Conservation (phyloP, 2,329 filamentous ascomycete genomes). For the Monilinia aucupariae region DNA sequence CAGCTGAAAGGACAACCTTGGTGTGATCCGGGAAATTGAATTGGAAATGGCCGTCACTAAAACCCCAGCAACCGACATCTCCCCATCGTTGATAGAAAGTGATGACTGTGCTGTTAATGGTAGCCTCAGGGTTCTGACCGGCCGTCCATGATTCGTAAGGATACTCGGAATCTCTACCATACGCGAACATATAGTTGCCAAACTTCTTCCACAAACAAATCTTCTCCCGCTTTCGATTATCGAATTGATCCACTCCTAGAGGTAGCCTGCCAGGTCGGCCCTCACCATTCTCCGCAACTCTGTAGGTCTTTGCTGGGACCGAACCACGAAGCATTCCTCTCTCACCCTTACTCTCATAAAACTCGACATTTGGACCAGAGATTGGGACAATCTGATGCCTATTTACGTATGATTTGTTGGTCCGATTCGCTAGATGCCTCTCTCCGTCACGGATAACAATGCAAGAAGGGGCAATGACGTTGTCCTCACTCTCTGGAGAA, state of each 20-base stretch:
- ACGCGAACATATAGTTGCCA: slow-evolving; percentile 68
- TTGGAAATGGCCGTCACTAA: slow-evolving; percentile 73
- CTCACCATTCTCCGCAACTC: slow-evolving; percentile 50
- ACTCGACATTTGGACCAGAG: slow-evolving; percentile 56
- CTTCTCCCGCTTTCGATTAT: slow-evolving; percentile 60
- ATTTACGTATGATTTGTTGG: slow-evolving; percentile 51
- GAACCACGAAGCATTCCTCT: slow-evolving; percentile 58
- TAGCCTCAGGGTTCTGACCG: slow-evolving; percentile 11
- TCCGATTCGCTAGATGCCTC: slow-evolving; percentile 59
- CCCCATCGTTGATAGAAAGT: slow-evolving; percentile 79
- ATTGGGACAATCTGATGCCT: slow-evolving; percentile 60
- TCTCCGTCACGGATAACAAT: slow-evolving; percentile 68
- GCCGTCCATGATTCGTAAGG: slow-evolving; percentile 44
- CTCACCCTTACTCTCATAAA: slow-evolving; percentile 67
- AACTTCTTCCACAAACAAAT: slow-evolving; percentile 69
- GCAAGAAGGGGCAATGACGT: slow-evolving; percentile 61
- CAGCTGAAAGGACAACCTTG: slow-evolving; percentile 71
- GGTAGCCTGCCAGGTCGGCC: slow-evolving; percentile 56
- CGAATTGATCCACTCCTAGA: slow-evolving; percentile 58
- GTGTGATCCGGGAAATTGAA: slow-evolving; percentile 88
- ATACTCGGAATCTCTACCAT: slow-evolving; percentile 63
- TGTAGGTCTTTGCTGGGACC: slow-evolving; percentile 58
- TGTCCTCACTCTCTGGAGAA: slow-evolving; percentile 42
- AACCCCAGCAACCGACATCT: slow-evolving; percentile 76
- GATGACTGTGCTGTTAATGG: slow-evolving; percentile 49